These are phyloP conservation scores for Nemania sp. DNA, from an alignment of 2,329 filamentous ascomycete species.

Conservation along the genomic window DNA sequence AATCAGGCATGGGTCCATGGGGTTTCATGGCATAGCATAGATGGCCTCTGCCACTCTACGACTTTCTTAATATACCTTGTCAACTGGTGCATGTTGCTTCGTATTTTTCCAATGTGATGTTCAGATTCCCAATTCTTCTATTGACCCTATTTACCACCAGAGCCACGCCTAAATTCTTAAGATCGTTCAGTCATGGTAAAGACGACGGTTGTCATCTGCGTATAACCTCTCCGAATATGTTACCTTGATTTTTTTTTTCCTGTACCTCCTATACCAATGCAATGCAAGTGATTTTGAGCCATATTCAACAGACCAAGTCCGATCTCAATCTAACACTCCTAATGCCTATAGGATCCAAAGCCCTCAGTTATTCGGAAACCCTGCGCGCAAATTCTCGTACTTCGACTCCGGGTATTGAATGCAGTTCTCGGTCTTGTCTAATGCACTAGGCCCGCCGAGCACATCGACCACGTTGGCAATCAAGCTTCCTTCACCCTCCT, in stretches of 20 bases:
- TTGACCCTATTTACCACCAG: neutral
- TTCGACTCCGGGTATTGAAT: slow-evolving; percentile 73
- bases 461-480: slow-evolving; percentile 72
- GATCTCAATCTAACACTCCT: neutral
- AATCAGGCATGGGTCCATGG: slow-evolving; percentile 37
- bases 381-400: slow-evolving; percentile 76
- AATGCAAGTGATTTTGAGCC: neutral
- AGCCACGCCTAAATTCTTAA: neutral
- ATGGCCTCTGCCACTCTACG: slow-evolving; percentile 19
- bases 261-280: neutral
- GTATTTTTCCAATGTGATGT: neutral
- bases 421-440: slow-evolving; percentile 69
- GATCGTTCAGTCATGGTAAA: too few species aligned
- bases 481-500: slow-evolving; percentile 72
- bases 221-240: slow-evolving; percentile 13
- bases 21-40: slow-evolving; percentile 30
- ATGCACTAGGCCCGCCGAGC: slow-evolving; percentile 64
- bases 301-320: neutral
- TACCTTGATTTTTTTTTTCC: slow-evolving; percentile 12
- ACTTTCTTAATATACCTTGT: slow-evolving; percentile 38
- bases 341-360: neutral
- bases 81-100: slow-evolving; percentile 23
- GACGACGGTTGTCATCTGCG: slow-evolving; percentile 18
- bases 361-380: slow-evolving; percentile 62
- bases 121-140: neutral